Evolutionary conservation across 768 basidiomycete species (phyloP).

Genomic region (Auricularia auricula-judae): DNA sequence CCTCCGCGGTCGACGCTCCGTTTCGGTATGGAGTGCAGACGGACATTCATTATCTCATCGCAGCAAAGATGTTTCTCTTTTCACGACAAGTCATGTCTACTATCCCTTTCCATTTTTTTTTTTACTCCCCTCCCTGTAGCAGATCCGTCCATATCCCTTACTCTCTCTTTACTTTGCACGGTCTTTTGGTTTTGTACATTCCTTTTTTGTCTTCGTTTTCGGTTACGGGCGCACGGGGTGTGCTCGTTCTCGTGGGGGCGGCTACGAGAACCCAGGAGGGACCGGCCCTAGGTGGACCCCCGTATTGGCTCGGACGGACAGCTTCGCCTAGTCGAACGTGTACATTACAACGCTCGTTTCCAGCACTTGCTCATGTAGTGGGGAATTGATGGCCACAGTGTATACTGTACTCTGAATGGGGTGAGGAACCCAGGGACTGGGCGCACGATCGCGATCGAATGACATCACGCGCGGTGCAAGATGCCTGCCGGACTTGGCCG

Average conservation of each 20-base stretch:
- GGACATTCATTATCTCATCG: too few relatives aligned
- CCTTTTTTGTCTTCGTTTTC: neutral
- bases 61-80: too few relatives aligned
- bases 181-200: too few relatives aligned
- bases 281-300: neutral
- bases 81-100: too few relatives aligned
- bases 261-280: neutral
- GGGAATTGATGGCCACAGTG: neutral
- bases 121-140: too few relatives aligned
- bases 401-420: neutral
- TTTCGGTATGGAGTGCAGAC: too few relatives aligned
- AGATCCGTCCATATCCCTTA: too few relatives aligned
- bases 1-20: neutral
- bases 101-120: too few relatives aligned
- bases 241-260: neutral
- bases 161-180: too few relatives aligned
- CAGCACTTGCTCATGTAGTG: neutral
- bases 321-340: neutral
- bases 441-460: neutral
- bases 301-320: neutral
- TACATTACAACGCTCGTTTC: neutral
- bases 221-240: neutral
- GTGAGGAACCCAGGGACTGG: neutral
- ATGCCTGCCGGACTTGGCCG: neutral
- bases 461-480: neutral